Percentiles rank a stretch among this genome's conserved stretches.
Evolutionary conservation across 805 yeast species (phyloP).

Genomic region (Metschnikowia dekortorum): DNA sequence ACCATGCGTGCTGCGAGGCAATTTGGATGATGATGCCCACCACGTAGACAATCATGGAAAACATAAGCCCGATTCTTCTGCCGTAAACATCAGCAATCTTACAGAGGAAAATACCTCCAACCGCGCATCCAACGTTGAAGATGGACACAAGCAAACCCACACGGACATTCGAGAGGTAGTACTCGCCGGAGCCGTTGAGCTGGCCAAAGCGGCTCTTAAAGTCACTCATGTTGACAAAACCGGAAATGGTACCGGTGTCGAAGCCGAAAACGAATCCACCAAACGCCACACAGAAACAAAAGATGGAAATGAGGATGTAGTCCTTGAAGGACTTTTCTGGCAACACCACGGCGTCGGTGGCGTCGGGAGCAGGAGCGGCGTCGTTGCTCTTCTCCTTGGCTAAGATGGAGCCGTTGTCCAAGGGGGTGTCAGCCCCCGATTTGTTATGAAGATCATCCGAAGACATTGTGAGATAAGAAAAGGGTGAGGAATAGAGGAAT

Average conservation of each 20-base stretch:
- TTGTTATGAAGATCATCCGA: slow-evolving; percentile 18
- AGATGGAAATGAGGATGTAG: slow-evolving; percentile 38
- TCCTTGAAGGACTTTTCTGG: slow-evolving; percentile 33
- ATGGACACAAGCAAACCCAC: slow-evolving; percentile 50
- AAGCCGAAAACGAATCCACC: slow-evolving; percentile 77
- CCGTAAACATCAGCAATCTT: slow-evolving; percentile 57
- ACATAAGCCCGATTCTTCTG: slow-evolving; percentile 52
- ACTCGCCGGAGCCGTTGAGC: slow-evolving; percentile 31
- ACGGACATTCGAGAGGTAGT: slow-evolving; percentile 40
- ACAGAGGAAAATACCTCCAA: slow-evolving; percentile 61
- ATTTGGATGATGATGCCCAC: slow-evolving; percentile 61
- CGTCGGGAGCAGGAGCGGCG: not conserved
- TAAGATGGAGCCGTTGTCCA: slow-evolving; percentile 20
- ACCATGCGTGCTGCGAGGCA: slow-evolving; percentile 50
- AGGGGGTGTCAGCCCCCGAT: slow-evolving; percentile 34
- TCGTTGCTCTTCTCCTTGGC: slow-evolving; percentile 17
- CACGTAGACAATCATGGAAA: slow-evolving; percentile 51
- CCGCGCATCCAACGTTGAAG: slow-evolving; percentile 67
- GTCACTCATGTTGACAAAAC: slow-evolving; percentile 59
- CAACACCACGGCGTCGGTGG: slow-evolving; percentile 8
- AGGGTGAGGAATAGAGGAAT: slow-evolving; percentile 1
- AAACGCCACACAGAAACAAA: slow-evolving; percentile 58
- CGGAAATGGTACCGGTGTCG: slow-evolving; percentile 75
- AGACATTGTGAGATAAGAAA: slow-evolving; percentile 15
- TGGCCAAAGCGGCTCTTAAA: slow-evolving; percentile 54